Evolutionary conservation across 106 monocot species (phyloP), one percentile per base, ranked within the genome.

Genomic region (Acanthochlamys bracteata): DNA sequence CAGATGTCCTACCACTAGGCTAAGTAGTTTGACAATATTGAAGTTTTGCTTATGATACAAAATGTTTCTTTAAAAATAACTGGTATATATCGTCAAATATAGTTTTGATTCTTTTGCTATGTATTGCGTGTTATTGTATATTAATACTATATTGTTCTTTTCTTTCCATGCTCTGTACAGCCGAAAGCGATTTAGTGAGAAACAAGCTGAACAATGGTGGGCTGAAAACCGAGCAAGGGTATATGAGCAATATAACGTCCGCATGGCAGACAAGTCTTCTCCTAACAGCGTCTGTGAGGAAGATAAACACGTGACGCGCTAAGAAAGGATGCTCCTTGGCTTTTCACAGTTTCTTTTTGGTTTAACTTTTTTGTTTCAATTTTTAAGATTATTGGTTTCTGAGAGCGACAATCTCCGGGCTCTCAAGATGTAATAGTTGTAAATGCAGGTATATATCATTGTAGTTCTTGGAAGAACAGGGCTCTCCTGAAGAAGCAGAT

Each of bases 171-270:
- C 12, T 53, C 20, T 8, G 54, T 66, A 59, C 84, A 95, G 95
- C 66, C 90, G 95, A 43, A 95, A 95, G 78, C 67, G 95, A 59
- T 95, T 95, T 77, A 95, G 87, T 39, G 90, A 95, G 60, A 90
- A 84, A 45, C 90, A 90, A 82, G 95, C 95, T 23, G 95, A 90
- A 66, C 84, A 95, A 39, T 95, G 95, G 95, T 95, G 95, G 95
- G 80, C 89, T 39, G 87, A 88, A 73, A 95, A 95, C 69, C 76
- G 90, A 53, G 74, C 80, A 10, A 82, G 95, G 60, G 87, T 95
- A 39, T 87, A 95, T 41, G 73, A 82, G 73, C 79, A 79, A 17
- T 95, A 95, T 68, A 90, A 95, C 39, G 90, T 87, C 7, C 82
- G 84, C 39, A 80, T 84, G 79, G 77, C 78, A 49, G 90, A 95